Evolutionary conservation across 352 stramenopile genomes (phyloP), one percentile per base, ranked within the genome.

Genomic region (Phytopythium litorale): DNA sequence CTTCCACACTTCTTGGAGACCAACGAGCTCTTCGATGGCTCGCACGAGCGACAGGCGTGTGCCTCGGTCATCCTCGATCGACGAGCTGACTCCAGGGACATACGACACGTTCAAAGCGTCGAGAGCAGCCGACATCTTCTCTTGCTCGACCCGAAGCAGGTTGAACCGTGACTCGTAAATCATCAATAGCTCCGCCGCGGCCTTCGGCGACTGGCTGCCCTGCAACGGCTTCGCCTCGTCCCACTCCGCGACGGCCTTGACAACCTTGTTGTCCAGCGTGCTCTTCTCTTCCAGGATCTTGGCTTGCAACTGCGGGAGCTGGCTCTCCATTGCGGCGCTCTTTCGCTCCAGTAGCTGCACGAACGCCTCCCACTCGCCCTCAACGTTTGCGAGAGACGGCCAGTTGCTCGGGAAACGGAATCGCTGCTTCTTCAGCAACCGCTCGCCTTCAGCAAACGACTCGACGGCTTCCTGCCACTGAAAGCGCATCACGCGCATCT

Each of bases 1-100:
- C 58, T 95, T 89, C 98, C 98, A 99, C 16, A 99, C 97, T 70
- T 99, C 98, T 25, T 98, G 92, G 9, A 99, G 81, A n/a, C 98
- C 97, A 25, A 67, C 64, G 8, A 99, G 68, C 82, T 99, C 88
- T 35, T 95, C 98, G 21, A 88, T 92, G 5, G 74, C 89, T 60
- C 82, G 80, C 58, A 70, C 78, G 45, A 92, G 67, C 55, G 83
- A 84, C 51, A 77, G 83, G 32, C 91, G 86, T 23, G 76, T 84
- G 62, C 81, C 90, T 35, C 83, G 84, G 42, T 96, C 83, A 40
- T 92, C 87, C 78, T 81, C 69, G 88, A 89, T 68, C 45, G 67
- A 79, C 50, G 73, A 73, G 7, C 73, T 75, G 48, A 79, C 70
- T 55, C 72, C 71, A 11, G 67, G 72, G 16, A 87, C 62, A 18